Evolutionary conservation across 192 early-diverging fungal species (phyloP).

Genomic region (Fimicolochytrium jonesii): DNA sequence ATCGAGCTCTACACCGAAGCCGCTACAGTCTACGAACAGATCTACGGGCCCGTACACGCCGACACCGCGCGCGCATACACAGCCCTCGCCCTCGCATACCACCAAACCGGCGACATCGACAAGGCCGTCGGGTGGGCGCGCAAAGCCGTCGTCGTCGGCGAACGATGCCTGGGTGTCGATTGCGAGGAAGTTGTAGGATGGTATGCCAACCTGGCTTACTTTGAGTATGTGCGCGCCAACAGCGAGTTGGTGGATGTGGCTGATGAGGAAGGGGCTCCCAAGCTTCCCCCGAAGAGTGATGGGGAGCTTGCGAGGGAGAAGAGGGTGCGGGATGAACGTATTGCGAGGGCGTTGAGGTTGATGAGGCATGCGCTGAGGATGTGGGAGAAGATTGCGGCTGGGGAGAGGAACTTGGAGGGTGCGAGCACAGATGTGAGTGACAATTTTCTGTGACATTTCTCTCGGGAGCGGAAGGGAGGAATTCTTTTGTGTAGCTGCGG

Average conservation of each 20-base stretch:
- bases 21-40: conserved; percentile 85
- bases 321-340: background rate
- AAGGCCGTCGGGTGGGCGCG: conserved; percentile 53
- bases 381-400: conserved; percentile 73
- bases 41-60: conserved; percentile 84
- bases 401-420: conserved; percentile 70
- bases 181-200: conserved; percentile 50
- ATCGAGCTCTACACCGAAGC: conserved; percentile 82
- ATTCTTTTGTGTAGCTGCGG: too few species aligned
- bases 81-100: conserved; percentile 75
- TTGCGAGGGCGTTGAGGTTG: conserved; percentile 49
- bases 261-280: background rate
- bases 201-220: conserved; percentile 80
- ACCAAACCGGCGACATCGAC: conserved; percentile 69
- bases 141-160: conserved; percentile 78
- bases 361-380: conserved; percentile 79
- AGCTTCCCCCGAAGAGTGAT: background rate
- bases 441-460: background rate
- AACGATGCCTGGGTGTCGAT: conserved; percentile 84
- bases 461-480: too few species aligned
- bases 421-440: conserved; percentile 72
- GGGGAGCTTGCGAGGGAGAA: background rate
- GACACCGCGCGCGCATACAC: conserved; percentile 85
- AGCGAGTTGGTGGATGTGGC: conserved; percentile 47
- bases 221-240: conserved; percentile 79